Evolutionary conservation across 208 protist species (phyloP).

Genomic region (Leishmania martiniquensis): DNA sequence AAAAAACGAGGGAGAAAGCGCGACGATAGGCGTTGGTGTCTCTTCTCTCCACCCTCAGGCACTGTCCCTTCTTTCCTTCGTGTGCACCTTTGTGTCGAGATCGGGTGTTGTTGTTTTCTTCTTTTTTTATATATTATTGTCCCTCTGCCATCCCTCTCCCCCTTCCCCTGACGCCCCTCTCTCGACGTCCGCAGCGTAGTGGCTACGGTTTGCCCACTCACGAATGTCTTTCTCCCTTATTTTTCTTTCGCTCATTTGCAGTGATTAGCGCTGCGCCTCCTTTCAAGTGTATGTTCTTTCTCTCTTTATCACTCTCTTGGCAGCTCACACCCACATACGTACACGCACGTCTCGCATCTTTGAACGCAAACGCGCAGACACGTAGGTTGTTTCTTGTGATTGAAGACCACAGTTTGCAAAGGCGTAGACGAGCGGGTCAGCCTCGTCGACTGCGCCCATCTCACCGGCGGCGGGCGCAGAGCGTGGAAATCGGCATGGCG

Average conservation of each 20-base stretch:
- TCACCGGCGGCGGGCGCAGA: too few relatives aligned
- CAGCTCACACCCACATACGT: neutral
- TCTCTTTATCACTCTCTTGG: neutral
- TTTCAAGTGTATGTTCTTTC: neutral
- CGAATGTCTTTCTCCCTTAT: neutral
- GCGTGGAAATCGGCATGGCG: neutral
- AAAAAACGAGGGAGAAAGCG: neutral
- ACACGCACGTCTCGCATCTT: too few relatives aligned
- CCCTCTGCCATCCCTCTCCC: too few relatives aligned
- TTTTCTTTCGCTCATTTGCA: neutral
- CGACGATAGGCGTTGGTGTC: neutral
- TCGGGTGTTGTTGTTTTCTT: too few relatives aligned
- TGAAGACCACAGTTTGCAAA: neutral
- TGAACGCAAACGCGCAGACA: neutral
- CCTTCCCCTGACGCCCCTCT: neutral
- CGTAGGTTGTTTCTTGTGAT: neutral
- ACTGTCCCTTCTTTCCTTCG: neutral
- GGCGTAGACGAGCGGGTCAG: neutral
- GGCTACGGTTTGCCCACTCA: neutral
- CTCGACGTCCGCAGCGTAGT: neutral
- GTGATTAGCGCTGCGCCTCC: neutral
- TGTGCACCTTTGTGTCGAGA: neutral
- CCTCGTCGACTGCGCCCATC: too few relatives aligned
- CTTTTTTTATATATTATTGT: neutral
- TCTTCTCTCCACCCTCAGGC: neutral